Evolutionary conservation across 805 yeast species (phyloP).

Genomic region (Lipomyces chichibuensis): DNA sequence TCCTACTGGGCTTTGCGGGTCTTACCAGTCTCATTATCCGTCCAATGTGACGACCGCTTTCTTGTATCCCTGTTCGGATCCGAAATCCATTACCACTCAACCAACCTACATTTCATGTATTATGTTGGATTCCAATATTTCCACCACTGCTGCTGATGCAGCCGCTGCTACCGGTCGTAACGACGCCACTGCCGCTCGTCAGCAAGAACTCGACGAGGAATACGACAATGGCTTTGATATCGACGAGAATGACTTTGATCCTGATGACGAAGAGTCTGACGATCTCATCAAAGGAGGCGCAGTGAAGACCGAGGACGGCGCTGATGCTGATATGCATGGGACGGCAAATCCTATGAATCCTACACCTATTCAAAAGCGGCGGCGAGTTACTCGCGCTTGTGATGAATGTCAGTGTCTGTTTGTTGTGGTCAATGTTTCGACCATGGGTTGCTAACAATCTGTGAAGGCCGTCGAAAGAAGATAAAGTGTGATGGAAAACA

Average conservation of each 20-base stretch:
- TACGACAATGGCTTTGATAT: conserved; percentile 8
- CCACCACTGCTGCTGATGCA: background rate
- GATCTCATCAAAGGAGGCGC: background rate
- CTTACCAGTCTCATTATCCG: background rate
- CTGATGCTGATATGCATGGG: background rate
- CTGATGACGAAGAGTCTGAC: conserved; percentile 11
- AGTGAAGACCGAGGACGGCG: background rate
- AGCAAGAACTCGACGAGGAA: conserved; percentile 3
- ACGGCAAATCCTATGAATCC: background rate
- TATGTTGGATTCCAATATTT: background rate
- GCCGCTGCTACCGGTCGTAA: background rate
- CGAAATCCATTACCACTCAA: background rate
- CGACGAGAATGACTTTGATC: conserved; percentile 11
- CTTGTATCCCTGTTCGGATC: background rate
- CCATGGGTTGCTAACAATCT: background rate
- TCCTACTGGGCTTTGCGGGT: background rate
- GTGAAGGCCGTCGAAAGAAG: conserved; percentile 59
- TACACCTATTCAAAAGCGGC: conserved; percentile 51
- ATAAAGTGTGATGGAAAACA: conserved; percentile 79
- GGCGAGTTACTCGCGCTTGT: conserved; percentile 75
- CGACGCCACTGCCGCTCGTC: background rate
- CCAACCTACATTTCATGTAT: background rate
- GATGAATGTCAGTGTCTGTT: conserved; percentile 55
- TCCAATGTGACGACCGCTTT: background rate
- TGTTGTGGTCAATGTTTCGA: background rate